Conservation (phyloP, 2,329 filamentous ascomycete species). For the Ophiostoma montium region DNA sequence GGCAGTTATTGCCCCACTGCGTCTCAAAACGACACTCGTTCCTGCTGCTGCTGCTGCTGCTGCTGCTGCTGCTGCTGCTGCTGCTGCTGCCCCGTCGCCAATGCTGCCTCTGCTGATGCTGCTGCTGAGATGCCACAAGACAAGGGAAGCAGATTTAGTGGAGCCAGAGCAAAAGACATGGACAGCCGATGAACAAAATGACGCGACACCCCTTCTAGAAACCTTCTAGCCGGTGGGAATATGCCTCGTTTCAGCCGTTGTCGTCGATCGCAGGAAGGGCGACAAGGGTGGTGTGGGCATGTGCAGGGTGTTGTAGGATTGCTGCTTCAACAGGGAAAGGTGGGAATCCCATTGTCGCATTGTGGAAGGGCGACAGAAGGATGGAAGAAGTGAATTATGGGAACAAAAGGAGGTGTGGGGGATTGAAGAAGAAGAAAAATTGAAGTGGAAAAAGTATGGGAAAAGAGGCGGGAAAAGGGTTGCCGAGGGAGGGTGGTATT, state of each 20-base stretch:
- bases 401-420: too few species aligned
- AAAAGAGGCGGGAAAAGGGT: neutral
- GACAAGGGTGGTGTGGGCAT: neutral
- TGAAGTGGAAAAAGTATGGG: neutral
- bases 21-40: too few species aligned
- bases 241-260: constrained; percentile 8
- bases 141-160: too few species aligned
- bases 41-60: too few species aligned
- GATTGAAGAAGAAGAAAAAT: neutral
- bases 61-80: too few species aligned
- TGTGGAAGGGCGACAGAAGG: too few species aligned
- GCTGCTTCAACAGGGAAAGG: neutral
- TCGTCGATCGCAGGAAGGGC: constrained; percentile 3
- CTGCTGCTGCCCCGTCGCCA: too few species aligned
- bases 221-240: constrained; percentile 11
- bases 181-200: neutral
- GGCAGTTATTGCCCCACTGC: too few species aligned
- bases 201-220: constrained; percentile 12
- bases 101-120: too few species aligned
- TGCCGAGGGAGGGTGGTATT: too few species aligned
- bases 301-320: neutral
- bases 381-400: too few species aligned
- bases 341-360: too few species aligned
- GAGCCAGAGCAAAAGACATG: neutral
- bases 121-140: neutral